Evolutionary conservation across 768 basidiomycete species (phyloP).

Genomic region (Pleurotus platypus): DNA sequence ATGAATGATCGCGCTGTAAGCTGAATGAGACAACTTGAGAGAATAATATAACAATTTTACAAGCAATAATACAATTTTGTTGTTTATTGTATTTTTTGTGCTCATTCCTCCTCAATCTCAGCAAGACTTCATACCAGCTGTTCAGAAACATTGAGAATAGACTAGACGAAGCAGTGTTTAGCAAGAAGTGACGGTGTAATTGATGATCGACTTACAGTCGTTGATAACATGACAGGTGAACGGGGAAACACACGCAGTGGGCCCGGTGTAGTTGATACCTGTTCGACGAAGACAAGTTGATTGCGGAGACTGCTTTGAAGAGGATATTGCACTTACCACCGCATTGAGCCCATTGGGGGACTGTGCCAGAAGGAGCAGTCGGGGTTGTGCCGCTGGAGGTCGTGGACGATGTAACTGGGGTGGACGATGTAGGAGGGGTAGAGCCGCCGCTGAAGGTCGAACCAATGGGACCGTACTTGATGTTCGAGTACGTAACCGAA

Average conservation of each 20-base stretch:
- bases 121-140: too few species aligned
- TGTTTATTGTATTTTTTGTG: too few species aligned
- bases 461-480: conserved; percentile 47
- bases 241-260: conserved; percentile 26
- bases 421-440: conserved; percentile 8
- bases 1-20: too few species aligned
- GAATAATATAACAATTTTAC: too few species aligned
- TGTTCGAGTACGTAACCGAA: conserved; percentile 51
- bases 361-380: conserved; percentile 17
- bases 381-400: conserved; percentile 19
- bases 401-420: conserved; percentile 5
- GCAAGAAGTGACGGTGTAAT: too few species aligned
- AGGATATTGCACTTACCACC: conserved; percentile 12
- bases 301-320: too few species aligned
- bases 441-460: conserved; percentile 30
- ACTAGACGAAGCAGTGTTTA: too few species aligned
- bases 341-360: conserved; percentile 32
- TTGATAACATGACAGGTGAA: conserved; percentile 23
- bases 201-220: conserved; percentile 6
- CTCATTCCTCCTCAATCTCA: too few species aligned
- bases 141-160: too few species aligned
- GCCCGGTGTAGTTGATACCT: conserved; percentile 24
- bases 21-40: too few species aligned
- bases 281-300: too few species aligned
- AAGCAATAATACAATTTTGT: too few species aligned